phyloP scores from a whole-genome alignment of 148 eudicot genomes.

The Camellia japonica region DNA sequence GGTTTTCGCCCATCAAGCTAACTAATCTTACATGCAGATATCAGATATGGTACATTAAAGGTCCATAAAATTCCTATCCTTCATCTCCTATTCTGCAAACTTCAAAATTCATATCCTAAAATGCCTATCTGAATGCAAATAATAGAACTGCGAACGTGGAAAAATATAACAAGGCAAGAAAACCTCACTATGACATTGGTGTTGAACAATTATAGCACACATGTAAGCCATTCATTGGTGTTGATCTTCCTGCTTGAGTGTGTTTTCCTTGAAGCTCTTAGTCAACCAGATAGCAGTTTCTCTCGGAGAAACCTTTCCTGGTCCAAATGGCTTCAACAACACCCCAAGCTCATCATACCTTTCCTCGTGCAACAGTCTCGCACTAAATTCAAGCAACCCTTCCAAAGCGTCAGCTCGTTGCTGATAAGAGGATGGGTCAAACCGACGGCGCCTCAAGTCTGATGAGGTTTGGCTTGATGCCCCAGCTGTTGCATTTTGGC shows the following conservation, averaged over 20 bases:
- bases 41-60: background rate
- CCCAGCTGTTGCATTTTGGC: conserved; percentile 82
- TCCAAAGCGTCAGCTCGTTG: conserved; percentile 93
- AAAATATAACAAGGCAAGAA: background rate
- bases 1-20: background rate
- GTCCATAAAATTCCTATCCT: background rate
- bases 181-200: background rate
- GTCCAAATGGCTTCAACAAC: conserved; percentile 83
- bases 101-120: conserved; percentile 9
- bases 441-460: conserved; percentile 47
- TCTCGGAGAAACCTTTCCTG: conserved; percentile 89
- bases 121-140: conserved; percentile 12
- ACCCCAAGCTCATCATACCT: conserved; percentile 85
- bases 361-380: conserved; percentile 71
- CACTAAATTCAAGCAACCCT: conserved; percentile 93
- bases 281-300: conserved; percentile 98
- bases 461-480: conserved; percentile 81
- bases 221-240: conserved; percentile 8
- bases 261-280: conserved; percentile 79
- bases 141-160: background rate
- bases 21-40: conserved; percentile 3
- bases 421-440: conserved; percentile 71
- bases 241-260: conserved; percentile 51
- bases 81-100: background rate
- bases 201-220: background rate